Evolutionary conservation across 352 stramenopile genomes (phyloP).

Genomic region (Aphanomyces cochlioides): DNA sequence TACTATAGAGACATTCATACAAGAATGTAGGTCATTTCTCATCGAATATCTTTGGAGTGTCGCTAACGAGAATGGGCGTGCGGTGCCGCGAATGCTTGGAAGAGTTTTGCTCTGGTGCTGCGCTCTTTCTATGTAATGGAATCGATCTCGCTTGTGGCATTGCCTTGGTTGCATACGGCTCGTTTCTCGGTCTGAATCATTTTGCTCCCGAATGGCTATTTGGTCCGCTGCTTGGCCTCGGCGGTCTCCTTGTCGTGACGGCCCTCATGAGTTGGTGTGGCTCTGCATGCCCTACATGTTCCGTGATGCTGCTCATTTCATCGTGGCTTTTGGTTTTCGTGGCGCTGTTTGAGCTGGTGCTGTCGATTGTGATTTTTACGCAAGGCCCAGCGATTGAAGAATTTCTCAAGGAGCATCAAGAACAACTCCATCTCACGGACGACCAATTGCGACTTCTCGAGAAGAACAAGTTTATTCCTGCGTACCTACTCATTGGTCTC

Average conservation of each 20-base stretch:
- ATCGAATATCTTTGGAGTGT: background rate
- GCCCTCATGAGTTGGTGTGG: conserved; percentile 64
- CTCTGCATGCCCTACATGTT: conserved; percentile 46
- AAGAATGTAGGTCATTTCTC: background rate
- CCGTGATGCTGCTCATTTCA: conserved; percentile 49
- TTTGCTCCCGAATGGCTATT: conserved; percentile 71
- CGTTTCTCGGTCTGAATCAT: conserved; percentile 64
- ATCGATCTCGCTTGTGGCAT: conserved; percentile 59
- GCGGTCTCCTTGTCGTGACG: conserved; percentile 46
- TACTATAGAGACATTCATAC: background rate
- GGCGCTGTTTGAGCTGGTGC: conserved; percentile 51
- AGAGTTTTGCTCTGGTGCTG: conserved; percentile 57
- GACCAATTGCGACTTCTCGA: conserved; percentile 51
- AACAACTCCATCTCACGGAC: conserved; percentile 64
- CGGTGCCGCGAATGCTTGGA: conserved; percentile 28
- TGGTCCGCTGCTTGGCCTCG: conserved; percentile 51
- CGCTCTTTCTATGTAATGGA: conserved; percentile 68
- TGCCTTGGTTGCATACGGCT: conserved; percentile 52
- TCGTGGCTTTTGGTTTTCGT: conserved; percentile 60
- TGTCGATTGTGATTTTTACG: conserved; percentile 66
- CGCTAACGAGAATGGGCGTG: conserved; percentile 3
- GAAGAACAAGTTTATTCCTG: conserved; percentile 62
- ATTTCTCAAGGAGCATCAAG: conserved; percentile 60
- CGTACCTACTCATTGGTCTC: conserved; percentile 55
- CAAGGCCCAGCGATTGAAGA: conserved; percentile 54